A percentile compares a stretch with the other conserved stretches of the same genome.
Evolutionary conservation across 805 yeast species (phyloP).

Genomic region (Crinitomyces ghanaensis): DNA sequence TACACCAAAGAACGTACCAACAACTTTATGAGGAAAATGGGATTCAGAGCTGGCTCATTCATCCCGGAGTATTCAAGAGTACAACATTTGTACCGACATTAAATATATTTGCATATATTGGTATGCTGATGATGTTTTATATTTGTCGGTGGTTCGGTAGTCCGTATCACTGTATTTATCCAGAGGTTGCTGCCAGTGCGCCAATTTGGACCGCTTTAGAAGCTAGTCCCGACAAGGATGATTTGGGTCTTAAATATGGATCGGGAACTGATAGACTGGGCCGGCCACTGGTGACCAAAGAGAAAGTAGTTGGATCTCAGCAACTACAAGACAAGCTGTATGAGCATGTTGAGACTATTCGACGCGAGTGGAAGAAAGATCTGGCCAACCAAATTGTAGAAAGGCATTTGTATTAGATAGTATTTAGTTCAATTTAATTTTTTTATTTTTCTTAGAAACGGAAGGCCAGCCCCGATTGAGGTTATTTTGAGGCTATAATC

Average conservation of each 20-base stretch:
- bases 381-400: conserved; percentile 62
- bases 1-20: conserved; percentile 62
- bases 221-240: conserved; percentile 37
- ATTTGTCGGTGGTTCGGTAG: conserved; percentile 74
- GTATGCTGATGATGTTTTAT: conserved; percentile 78
- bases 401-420: conserved; percentile 18
- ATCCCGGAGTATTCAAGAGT: conserved; percentile 90
- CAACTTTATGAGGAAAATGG: conserved; percentile 37
- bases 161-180: conserved; percentile 78
- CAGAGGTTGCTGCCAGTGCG: conserved; percentile 84
- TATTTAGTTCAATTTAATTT: conserved; percentile 1
- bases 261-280: conserved; percentile 63
- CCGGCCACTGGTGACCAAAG: conserved; percentile 43
- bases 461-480: no score
- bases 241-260: conserved; percentile 53
- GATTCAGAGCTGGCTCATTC: conserved; percentile 65
- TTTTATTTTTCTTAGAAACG: no score
- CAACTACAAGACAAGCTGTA: conserved; percentile 55
- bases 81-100: conserved; percentile 67
- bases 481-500: no score
- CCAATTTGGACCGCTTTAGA: conserved; percentile 54
- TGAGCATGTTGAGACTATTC: conserved; percentile 46
- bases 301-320: conserved; percentile 19
- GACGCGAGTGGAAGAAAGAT: conserved; percentile 60
- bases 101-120: conserved; percentile 68